Evolutionary conservation across 768 basidiomycete species (phyloP).

Genomic region (Mycena chlorophos): DNA sequence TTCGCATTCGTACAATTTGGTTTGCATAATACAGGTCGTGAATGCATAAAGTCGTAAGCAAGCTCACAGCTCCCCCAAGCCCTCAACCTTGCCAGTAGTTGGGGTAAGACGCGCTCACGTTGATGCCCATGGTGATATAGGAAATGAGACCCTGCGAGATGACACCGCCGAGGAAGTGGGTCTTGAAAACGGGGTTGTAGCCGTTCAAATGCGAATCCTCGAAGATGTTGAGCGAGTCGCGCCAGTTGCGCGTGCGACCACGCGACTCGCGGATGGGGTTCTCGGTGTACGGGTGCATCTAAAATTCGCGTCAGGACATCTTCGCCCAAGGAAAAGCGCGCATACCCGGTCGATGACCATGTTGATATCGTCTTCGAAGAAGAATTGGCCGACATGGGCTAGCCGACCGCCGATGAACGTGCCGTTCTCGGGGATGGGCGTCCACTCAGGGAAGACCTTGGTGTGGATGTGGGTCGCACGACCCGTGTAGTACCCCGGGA

Average conservation of each 20-base stretch:
- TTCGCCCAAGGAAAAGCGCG: neutral
- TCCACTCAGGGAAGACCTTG: conserved; percentile 56
- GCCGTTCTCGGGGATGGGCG: conserved; percentile 38
- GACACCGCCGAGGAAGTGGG: conserved; percentile 51
- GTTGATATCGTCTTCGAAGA: conserved; percentile 57
- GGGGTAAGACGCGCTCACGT: conserved; percentile 23
- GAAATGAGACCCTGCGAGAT: conserved; percentile 51
- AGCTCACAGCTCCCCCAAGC: too few species aligned
- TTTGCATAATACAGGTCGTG: neutral
- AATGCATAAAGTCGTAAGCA: neutral
- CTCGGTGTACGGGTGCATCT: conserved; percentile 53
- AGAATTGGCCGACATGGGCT: conserved; percentile 53
- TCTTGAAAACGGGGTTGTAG: conserved; percentile 55
- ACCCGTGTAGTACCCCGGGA: conserved; percentile 58
- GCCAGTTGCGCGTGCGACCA: conserved; percentile 54
- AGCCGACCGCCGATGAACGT: conserved; percentile 47
- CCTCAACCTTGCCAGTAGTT: conserved; percentile 28
- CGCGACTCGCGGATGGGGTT: conserved; percentile 49
- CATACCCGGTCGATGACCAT: conserved; percentile 47
- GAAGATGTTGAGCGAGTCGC: conserved; percentile 56
- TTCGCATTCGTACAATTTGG: neutral
- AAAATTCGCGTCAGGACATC: neutral
- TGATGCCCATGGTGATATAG: conserved; percentile 53
- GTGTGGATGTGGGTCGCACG: conserved; percentile 57
- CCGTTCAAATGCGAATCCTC: conserved; percentile 48